Evolutionary conservation across 257 asterid species (phyloP), one percentile per base, ranked within the genome.

Genomic region (Apocynum venetum): DNA sequence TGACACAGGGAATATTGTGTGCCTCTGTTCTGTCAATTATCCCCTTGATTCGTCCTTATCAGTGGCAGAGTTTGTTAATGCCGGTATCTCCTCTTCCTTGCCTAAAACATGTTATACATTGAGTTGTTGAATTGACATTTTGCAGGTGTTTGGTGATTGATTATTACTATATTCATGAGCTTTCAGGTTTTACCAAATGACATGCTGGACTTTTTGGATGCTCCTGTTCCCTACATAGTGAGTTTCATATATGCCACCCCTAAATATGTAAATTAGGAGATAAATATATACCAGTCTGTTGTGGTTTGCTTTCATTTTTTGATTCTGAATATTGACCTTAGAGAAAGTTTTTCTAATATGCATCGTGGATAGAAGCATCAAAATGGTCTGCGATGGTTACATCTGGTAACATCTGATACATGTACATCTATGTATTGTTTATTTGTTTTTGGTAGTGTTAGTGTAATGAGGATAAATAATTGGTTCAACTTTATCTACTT

Each of bases 221-320:
- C 99, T 12, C 99, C 99, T 72, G 99, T 96, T 83, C 99, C 99
- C 36, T 93, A 93, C 85, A 89, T 96, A 76, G 99, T 96, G 85
- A 89, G 99, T 91, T 63, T 65, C 56, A 66, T 77, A 63, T 76
- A 46, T 63, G 55, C 19, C 31, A 25, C 31, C 5, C 71, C 44
- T 66, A 6, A 65, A 65, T 6, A 6, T 65, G 14, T 60, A 60
- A 25, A 10, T 25, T 2, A 25, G 13, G 13, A 25, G 66, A 36
- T 31, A 11, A 63, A 68, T 77, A 40, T 72, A 66, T 68, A 60
- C 51, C 71, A 64, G 41, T 31, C 25, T 48, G 55, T 47, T 53
- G 4, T 71, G 9, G 44, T 12, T 31, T 53, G 20, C n/a, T 38
- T 71, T 12, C 3, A 11, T 8, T 44, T 53, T 60, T 17, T 61